These are phyloP conservation scores for Coccomyxa sp. DNA, from an alignment of 139 green algal species.

Conservation along the genomic window DNA sequence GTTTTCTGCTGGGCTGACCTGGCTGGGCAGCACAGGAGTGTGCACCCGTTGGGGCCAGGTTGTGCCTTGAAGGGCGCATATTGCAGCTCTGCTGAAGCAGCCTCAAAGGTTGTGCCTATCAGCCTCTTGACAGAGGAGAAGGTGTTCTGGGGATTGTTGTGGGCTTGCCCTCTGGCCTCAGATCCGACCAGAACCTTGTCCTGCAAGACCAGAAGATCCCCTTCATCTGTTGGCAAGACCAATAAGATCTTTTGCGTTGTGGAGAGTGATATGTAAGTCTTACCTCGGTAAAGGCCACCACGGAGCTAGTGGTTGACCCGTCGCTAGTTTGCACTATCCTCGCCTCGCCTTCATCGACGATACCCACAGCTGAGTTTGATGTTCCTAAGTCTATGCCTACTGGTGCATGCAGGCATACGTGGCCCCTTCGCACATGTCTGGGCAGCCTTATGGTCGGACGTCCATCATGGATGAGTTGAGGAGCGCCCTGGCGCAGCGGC, in stretches of 20 bases:
- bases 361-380: conserved; percentile 50
- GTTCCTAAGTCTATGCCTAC: conserved; percentile 79
- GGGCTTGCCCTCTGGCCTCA: conserved; percentile 22
- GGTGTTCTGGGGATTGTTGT: conserved; percentile 38
- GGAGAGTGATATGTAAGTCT: no score
- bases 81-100: background rate
- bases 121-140: conserved; percentile 71
- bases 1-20: conserved; percentile 19
- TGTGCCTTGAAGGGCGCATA: background rate
- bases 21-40: background rate
- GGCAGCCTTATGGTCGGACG: no score
- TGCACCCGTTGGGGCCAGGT: background rate
- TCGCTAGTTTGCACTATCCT: conserved; percentile 18
- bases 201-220: conserved; percentile 2
- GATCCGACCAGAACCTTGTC: conserved; percentile 41
- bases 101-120: conserved; percentile 41
- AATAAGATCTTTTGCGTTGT: background rate
- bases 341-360: conserved; percentile 14
- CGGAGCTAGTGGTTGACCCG: conserved; percentile 35
- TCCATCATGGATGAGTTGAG: no score
- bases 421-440: no score
- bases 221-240: background rate
- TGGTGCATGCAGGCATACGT: no score
- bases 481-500: no score
- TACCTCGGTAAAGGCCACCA: conserved; percentile 35